These are phyloP conservation scores for Populus euphratica DNA, from an alignment of 345 rosid genomes.

Conservation along the genomic window DNA sequence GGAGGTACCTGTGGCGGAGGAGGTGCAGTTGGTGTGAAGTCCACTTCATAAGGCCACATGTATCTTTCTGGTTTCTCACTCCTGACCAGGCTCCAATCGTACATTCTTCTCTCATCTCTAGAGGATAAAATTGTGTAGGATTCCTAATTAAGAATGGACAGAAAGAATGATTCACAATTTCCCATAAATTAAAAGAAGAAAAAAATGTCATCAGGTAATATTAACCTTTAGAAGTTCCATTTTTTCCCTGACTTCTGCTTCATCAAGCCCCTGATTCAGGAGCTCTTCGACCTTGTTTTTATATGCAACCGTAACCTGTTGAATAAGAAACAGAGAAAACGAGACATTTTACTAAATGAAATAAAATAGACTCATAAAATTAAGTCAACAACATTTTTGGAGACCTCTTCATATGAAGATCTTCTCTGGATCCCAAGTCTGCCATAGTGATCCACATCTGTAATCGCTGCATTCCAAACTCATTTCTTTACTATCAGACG, in stretches of 20 bases:
- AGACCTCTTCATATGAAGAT: conserved; percentile 64
- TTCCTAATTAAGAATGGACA: conserved; percentile 38
- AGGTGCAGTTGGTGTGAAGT: conserved; percentile 36
- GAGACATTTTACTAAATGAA: not conserved
- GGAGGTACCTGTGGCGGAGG: conserved; percentile 59
- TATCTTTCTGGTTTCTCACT: conserved; percentile 51
- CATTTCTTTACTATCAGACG: not conserved
- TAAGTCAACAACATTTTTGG: not conserved
- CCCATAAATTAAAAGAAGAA: not conserved
- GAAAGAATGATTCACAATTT: not conserved
- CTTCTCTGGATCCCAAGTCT: conserved; percentile 55
- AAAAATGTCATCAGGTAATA: not conserved
- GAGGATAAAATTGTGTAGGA: conserved; percentile 62
- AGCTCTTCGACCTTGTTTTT: conserved; percentile 46
- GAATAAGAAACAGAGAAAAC: not conserved
- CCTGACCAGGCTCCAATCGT: conserved; percentile 90
- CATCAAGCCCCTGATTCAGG: conserved; percentile 51
- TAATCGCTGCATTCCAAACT: conserved; percentile 74
- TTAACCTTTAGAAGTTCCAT: conserved; percentile 53
- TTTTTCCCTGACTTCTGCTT: conserved; percentile 44
- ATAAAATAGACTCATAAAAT: not conserved
- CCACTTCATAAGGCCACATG: conserved; percentile 77
- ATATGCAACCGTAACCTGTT: conserved; percentile 50
- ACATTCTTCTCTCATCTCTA: conserved; percentile 71
- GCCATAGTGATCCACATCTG: conserved; percentile 79